These are phyloP conservation scores for Pythium phragmiticola DNA, from an alignment of 352 stramenopile genomes.

Conservation along the genomic window DNA sequence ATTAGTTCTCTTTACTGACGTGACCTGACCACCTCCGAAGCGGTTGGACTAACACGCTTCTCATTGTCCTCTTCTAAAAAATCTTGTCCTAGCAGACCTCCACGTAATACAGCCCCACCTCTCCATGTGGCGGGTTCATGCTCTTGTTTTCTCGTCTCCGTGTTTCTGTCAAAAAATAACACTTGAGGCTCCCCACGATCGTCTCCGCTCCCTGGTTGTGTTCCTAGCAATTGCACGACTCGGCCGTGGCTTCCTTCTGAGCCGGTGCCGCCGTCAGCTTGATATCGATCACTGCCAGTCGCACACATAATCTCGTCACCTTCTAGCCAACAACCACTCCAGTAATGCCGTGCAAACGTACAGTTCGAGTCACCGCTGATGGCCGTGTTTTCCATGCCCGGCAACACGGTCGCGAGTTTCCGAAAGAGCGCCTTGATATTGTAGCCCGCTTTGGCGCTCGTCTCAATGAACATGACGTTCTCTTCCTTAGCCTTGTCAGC, in stretches of 20 bases:
- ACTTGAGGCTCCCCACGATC: no score
- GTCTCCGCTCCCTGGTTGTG: background rate
- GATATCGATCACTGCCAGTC: conserved; percentile 79
- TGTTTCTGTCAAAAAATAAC: no score
- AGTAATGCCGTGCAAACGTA: conserved; percentile 32
- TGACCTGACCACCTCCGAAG: background rate
- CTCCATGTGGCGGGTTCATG: conserved; percentile 3
- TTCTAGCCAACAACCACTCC: background rate
- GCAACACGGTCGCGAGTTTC: conserved; percentile 97
- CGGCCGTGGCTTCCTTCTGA: conserved; percentile 68
- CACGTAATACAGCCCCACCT: conserved; percentile 11
- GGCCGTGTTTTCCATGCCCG: conserved; percentile 92
- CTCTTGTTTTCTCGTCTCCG: no score
- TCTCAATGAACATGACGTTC: conserved; percentile 99
- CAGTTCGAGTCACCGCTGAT: conserved; percentile 87
- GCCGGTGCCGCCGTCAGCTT: conserved; percentile 81
- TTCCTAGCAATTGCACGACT: conserved; percentile 69
- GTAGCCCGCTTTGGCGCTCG: conserved; percentile 96
- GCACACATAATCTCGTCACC: conserved; percentile 5
- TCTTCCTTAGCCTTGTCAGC: conserved; percentile 98
- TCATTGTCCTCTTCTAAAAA: conserved; percentile 26
- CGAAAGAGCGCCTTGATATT: conserved; percentile 99
- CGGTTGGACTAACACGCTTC: conserved; percentile 18
- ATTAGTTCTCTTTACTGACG: background rate
- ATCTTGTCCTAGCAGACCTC: conserved; percentile 5